Percentiles rank a stretch among this genome's conserved stretches.
Evolutionary conservation across 371 early-diverging fungal species (phyloP).

Genomic region (Syncephalis plumigaleata): DNA sequence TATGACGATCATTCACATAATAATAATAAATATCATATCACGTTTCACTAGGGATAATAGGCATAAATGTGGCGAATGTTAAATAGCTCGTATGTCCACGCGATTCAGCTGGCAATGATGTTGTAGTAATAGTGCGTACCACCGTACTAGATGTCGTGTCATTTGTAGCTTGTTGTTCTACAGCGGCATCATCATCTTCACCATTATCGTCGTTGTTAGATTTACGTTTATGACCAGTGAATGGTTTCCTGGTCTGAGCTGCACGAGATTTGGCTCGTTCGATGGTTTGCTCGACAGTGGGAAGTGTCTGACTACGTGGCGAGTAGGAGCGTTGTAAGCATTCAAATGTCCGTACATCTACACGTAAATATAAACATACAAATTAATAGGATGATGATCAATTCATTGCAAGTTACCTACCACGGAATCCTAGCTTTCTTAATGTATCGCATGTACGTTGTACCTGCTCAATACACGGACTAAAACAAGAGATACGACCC

Average conservation of each 20-base stretch:
- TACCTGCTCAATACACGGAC: slow-evolving; percentile 94
- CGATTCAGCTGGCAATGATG: slow-evolving; percentile 21
- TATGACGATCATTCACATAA: too few species aligned
- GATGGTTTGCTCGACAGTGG: slow-evolving; percentile 28
- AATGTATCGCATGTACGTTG: slow-evolving; percentile 55
- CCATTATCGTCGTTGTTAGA: slow-evolving; percentile 13
- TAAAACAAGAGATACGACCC: slow-evolving; percentile 80
- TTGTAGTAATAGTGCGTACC: slow-evolving; percentile 16
- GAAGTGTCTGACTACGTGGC: slow-evolving; percentile 22
- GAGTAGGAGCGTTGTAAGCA: slow-evolving; percentile 44
- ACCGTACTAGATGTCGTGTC: too few species aligned
- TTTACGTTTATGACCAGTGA: slow-evolving; percentile 6
- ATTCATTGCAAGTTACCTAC: slow-evolving; percentile 14
- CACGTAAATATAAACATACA: slow-evolving; percentile 3
- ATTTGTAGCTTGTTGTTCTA: too few species aligned
- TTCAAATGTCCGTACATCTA: slow-evolving; percentile 74
- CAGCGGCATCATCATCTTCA: slow-evolving; percentile 14
- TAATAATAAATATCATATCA: too few species aligned
- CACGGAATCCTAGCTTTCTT: slow-evolving; percentile 57
- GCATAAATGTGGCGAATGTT: slow-evolving; percentile 73
- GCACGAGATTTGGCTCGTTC: slow-evolving; percentile 1
- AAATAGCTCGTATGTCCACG: slow-evolving; percentile 85
- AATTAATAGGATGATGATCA: background rate
- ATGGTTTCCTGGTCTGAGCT: slow-evolving; percentile 3
- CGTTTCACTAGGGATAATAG: slow-evolving; percentile 12